Base-by-base conservation (phyloP, 2,329 filamentous ascomycete genomes). In the Aspergillus intermedius region DNA sequence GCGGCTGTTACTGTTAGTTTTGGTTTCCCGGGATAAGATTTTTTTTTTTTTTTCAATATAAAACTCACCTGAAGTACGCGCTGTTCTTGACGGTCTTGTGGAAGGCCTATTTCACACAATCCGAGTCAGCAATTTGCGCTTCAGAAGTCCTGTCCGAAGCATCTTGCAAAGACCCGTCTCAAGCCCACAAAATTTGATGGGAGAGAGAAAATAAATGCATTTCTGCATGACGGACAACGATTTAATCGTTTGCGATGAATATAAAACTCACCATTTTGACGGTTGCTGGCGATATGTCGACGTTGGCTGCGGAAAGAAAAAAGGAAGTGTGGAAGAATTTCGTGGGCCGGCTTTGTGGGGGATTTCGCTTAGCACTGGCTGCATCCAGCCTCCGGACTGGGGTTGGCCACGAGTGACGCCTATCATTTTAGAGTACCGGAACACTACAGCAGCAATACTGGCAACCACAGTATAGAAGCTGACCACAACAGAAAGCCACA, bases 41-140 rank as follows among this genome's bases (percentile, higher is more conserved):
- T 19, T 19, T 3, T 2, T 19, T 19, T 19, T 19, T n/a, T n/a
- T n/a, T n/a, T n/a, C n/a, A n/a, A n/a, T 2, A 19, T 19, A 19
- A 3, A 19, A 77, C 86, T 85, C 70, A 95, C 89, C 89, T 95
- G 84, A 88, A 96, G 89, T 97, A 98, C 74, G 93, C 87, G 77
- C 86, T 90, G 83, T 86, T 95, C 87, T 97, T 97, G 74, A 93
- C 82, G 74, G 86, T 77, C 84, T 97, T 97, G 82, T 88, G 83
- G 86, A 90, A 91, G 77, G 82, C 72, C 90, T 95, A 63, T 56
- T 58, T 61, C 56, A 61, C 71, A 68, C 73, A 75, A 75, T 78
- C 80, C 84, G 88, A 95, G 89, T 96, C 91, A 96, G 91, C 91
- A 96, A 95, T 95, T 95, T 84, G 83, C 91, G 90, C 91, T 96